phyloP scores from a whole-genome alignment of 768 basidiomycete species.

The Neoboletus subvelutipes region DNA sequence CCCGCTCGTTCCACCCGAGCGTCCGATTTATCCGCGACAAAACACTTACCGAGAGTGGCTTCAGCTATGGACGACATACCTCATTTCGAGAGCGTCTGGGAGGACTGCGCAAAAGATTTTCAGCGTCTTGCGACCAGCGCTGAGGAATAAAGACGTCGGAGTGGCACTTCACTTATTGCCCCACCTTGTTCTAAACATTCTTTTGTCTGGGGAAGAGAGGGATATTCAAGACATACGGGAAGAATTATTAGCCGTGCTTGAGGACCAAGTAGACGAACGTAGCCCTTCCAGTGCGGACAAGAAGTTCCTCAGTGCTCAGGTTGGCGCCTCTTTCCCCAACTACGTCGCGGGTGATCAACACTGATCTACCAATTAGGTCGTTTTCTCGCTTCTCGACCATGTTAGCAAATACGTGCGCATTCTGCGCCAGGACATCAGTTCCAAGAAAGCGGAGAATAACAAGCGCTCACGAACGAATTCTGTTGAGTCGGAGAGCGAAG shows the following conservation, averaged over 20 bases:
- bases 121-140: slow-evolving; percentile 69
- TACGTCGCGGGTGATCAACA: background rate
- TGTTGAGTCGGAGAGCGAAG: slow-evolving; percentile 42
- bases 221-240: slow-evolving; percentile 63
- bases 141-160: slow-evolving; percentile 87
- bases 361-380: slow-evolving; percentile 53
- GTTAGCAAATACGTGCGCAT: slow-evolving; percentile 85
- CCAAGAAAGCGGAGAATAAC: slow-evolving; percentile 46
- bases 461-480: slow-evolving; percentile 48
- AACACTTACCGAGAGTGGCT: slow-evolving; percentile 96
- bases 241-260: slow-evolving; percentile 79
- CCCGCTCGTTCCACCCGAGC: slow-evolving; percentile 39
- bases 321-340: slow-evolving; percentile 31
- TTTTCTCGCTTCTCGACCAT: slow-evolving; percentile 95
- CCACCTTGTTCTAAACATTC: slow-evolving; percentile 83
- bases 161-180: slow-evolving; percentile 92
- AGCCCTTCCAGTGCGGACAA: slow-evolving; percentile 70
- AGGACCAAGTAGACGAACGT: slow-evolving; percentile 75
- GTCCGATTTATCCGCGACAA: slow-evolving; percentile 77
- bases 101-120: slow-evolving; percentile 68
- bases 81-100: slow-evolving; percentile 67
- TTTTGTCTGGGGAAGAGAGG: slow-evolving; percentile 69
- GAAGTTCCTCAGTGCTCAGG: slow-evolving; percentile 91
- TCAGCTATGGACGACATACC: slow-evolving; percentile 80
- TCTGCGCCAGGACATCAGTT: slow-evolving; percentile 62